A percentile compares a stretch with the other conserved stretches of the same genome.
These are phyloP conservation scores for Psilocybe sp. DNA, from an alignment of 768 basidiomycete species.

Conservation along the genomic window DNA sequence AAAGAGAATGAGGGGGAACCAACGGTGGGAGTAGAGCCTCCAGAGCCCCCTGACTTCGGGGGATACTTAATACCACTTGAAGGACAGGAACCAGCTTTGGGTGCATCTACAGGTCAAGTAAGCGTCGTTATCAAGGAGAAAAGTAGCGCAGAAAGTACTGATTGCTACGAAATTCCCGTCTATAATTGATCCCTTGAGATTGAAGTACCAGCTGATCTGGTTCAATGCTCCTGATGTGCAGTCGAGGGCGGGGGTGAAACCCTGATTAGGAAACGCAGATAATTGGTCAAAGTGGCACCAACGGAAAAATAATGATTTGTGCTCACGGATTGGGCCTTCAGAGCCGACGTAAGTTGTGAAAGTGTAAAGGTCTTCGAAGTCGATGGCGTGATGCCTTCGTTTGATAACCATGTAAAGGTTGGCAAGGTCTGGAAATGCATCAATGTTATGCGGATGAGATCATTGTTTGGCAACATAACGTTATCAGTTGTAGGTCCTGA, in stretches of 20 bases:
- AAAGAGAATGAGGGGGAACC: too few species aligned
- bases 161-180: constrained; percentile 65
- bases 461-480: background rate
- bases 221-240: constrained; percentile 28
- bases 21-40: constrained; percentile 7
- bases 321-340: constrained; percentile 49
- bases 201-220: constrained; percentile 60
- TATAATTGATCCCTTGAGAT: constrained; percentile 61
- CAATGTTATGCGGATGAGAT: background rate
- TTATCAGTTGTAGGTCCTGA: background rate
- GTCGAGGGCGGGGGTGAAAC: constrained; percentile 38
- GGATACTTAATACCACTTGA: constrained; percentile 60
- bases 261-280: constrained; percentile 25
- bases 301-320: background rate
- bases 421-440: constrained; percentile 47
- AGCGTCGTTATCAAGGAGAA: background rate
- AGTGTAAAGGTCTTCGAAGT: constrained; percentile 55
- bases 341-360: constrained; percentile 47
- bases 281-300: background rate
- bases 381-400: constrained; percentile 75
- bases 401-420: constrained; percentile 68
- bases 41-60: constrained; percentile 42
- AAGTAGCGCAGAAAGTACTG: constrained; percentile 27
- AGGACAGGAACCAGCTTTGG: constrained; percentile 46
- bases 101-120: constrained; percentile 39